phyloP scores from a whole-genome alignment of 139 green algal species.

The Micractinium sp. region DNA sequence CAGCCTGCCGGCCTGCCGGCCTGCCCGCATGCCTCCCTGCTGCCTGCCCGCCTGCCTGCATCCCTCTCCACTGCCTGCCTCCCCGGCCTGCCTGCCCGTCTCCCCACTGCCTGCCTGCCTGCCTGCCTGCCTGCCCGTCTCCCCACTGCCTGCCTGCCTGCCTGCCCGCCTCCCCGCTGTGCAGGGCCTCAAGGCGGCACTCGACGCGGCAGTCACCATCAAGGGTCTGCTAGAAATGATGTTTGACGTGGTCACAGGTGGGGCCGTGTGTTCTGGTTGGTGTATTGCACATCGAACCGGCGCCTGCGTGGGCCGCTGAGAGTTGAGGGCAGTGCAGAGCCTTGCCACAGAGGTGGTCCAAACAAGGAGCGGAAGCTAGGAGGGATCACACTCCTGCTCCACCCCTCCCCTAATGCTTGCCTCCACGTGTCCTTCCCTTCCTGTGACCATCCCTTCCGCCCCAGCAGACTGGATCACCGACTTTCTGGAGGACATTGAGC shows the following conservation, averaged over 20 bases:
- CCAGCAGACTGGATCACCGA: slow-evolving; percentile 46
- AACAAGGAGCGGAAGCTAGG: too few relatives aligned
- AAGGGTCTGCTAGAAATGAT: slow-evolving; percentile 88
- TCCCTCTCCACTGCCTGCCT: too few relatives aligned
- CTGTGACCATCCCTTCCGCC: too few relatives aligned
- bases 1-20: too few relatives aligned
- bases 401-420: too few relatives aligned
- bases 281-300: background rate
- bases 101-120: background rate
- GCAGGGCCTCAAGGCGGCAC: slow-evolving; percentile 61
- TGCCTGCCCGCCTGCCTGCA: background rate
- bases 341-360: too few relatives aligned
- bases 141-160: background rate
- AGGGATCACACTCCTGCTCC: too few relatives aligned
- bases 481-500: slow-evolving; percentile 65
- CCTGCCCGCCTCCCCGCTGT: background rate
- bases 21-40: background rate
- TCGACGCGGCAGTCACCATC: slow-evolving; percentile 45
- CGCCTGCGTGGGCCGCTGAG: background rate
- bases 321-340: background rate
- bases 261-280: background rate
- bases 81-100: background rate
- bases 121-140: background rate
- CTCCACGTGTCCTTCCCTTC: too few relatives aligned
- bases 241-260: slow-evolving; percentile 55